Conservation (phyloP, 306 rosid genomes). For the Canavalia gladiata region DNA sequence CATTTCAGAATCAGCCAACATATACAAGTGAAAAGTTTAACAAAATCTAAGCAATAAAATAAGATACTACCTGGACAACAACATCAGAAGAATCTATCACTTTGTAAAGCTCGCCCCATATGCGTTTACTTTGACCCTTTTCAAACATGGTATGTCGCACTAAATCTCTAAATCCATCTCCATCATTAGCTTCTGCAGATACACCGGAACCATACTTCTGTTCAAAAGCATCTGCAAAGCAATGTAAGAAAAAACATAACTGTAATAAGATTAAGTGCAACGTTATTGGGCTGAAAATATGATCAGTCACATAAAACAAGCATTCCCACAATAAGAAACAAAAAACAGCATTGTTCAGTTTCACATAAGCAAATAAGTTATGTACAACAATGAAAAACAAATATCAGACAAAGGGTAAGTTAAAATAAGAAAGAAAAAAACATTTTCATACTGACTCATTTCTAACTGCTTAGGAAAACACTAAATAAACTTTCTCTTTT, state of each 20-base stretch:
- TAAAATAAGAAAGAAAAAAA: neutral
- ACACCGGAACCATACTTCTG: conserved; percentile 62
- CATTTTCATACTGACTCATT: neutral
- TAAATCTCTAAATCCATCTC: conserved; percentile 82
- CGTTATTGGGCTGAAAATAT: neutral
- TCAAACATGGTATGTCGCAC: conserved; percentile 97
- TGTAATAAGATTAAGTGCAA: conserved; percentile 6
- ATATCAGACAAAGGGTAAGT: neutral
- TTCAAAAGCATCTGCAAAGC: conserved; percentile 69
- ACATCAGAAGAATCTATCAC: conserved; percentile 99
- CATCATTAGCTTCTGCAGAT: conserved; percentile 69
- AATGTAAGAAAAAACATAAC: neutral
- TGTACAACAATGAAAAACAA: neutral
- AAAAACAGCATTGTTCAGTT: neutral
- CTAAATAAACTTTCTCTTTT: neutral
- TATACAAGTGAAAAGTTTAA: conserved; percentile 13
- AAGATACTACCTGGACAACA: conserved; percentile 83
- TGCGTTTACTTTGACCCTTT: conserved; percentile 98
- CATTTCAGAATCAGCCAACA: conserved; percentile 6
- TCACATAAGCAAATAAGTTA: neutral
- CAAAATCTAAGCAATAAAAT: conserved; percentile 8
- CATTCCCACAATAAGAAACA: conserved; percentile 31
- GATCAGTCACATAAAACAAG: conserved; percentile 20
- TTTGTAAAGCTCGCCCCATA: conserved; percentile 99
- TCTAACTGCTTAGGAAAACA: neutral